Conservation (phyloP, 805 yeast genomes). For the Alloascoidea africana region DNA sequence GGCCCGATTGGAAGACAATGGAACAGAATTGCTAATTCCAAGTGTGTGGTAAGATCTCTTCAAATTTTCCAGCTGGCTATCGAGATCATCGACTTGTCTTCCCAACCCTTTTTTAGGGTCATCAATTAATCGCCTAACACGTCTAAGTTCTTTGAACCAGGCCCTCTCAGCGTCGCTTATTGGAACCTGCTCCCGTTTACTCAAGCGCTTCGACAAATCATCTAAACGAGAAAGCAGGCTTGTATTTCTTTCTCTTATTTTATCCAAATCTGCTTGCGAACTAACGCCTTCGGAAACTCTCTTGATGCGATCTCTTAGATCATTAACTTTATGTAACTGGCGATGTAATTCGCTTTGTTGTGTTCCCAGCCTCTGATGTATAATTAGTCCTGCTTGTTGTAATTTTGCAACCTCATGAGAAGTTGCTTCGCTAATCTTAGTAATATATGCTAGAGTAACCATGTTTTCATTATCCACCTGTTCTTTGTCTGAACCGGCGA, state of each 20-base stretch:
- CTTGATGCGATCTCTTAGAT: constrained; percentile 10
- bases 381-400: constrained; percentile 19
- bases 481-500: not conserved
- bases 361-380: constrained; percentile 21
- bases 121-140: constrained; percentile 18
- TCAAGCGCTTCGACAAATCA: constrained; percentile 15
- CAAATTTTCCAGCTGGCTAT: constrained; percentile 6
- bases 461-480: constrained; percentile 10
- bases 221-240: constrained; percentile 17
- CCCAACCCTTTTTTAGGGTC: constrained; percentile 12
- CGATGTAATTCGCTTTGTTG: constrained; percentile 27
- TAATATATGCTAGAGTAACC: constrained; percentile 11
- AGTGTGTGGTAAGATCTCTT: not conserved
- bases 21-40: not conserved
- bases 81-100: constrained; percentile 11
- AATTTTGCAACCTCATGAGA: constrained; percentile 13
- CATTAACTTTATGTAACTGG: constrained; percentile 20
- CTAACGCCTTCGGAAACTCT: constrained; percentile 3
- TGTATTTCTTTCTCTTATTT: constrained; percentile 18
- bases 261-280: constrained; percentile 8
- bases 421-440: constrained; percentile 9
- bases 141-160: constrained; percentile 29
- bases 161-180: constrained; percentile 24
- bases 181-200: constrained; percentile 15
- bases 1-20: too few relatives aligned